Evolutionary conservation across 176 grass and related monocot species (phyloP).

Genomic region (Neostapfia colusana): DNA sequence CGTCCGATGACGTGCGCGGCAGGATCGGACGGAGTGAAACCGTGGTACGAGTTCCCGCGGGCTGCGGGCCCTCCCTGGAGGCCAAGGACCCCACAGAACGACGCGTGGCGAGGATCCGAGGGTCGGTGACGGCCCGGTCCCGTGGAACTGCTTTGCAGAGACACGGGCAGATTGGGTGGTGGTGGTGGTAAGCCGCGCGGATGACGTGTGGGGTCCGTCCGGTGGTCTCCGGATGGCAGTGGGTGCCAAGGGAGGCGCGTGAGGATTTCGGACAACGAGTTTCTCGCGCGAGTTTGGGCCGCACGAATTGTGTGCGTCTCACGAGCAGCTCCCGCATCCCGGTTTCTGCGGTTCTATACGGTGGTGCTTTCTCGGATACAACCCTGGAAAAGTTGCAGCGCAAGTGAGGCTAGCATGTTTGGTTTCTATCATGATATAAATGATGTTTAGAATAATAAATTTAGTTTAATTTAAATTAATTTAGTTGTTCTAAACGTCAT

Average conservation of each 20-base stretch:
- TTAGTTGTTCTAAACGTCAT: no score
- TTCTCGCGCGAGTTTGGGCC: conserved; percentile 32
- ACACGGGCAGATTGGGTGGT: not conserved
- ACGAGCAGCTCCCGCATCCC: not conserved
- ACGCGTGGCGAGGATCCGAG: conserved; percentile 6
- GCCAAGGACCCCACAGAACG: not conserved
- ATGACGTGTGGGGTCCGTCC: not conserved
- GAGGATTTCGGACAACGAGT: not conserved
- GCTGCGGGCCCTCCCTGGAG: conserved; percentile 20
- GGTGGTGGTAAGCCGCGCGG: fast-evolving
- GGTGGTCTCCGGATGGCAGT: not conserved
- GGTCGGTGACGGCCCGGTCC: not conserved
- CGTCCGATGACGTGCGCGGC: fast-evolving
- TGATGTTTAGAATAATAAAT: no score
- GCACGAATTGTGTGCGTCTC: conserved; percentile 45
- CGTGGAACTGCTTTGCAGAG: not conserved
- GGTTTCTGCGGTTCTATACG: not conserved
- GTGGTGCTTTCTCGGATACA: not conserved
- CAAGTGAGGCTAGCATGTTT: not conserved
- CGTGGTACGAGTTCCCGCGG: not conserved
- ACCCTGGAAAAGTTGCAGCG: not conserved
- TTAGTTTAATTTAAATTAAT: no score
- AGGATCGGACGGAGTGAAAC: fast-evolving
- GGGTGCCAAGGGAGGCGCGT: not conserved
- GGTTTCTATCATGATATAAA: no score